Percentiles rank a stretch among this genome's conserved stretches.
Evolutionary conservation across 2,329 filamentous ascomycete genomes (phyloP).

Genomic region (Colletotrichum magnum): DNA sequence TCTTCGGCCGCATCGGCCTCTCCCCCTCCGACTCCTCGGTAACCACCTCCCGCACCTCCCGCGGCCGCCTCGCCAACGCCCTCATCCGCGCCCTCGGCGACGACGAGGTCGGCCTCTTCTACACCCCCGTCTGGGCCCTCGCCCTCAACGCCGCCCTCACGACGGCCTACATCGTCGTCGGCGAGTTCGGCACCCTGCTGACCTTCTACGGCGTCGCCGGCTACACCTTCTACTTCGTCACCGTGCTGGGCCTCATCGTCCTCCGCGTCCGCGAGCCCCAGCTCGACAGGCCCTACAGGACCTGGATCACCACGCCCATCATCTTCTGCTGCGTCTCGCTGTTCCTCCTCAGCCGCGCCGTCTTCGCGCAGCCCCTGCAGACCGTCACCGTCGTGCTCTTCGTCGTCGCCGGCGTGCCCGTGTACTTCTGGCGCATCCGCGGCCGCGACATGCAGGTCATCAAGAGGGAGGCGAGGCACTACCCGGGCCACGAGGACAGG

Average conservation of each 20-base stretch:
- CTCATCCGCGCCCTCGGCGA: constrained; percentile 79
- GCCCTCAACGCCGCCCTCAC: constrained; percentile 84
- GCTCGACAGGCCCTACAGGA: constrained; percentile 91
- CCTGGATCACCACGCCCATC: constrained; percentile 97
- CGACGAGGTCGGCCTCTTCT: constrained; percentile 84
- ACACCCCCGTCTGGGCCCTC: constrained; percentile 94
- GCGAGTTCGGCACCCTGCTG: constrained; percentile 91
- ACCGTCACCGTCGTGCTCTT: constrained; percentile 90
- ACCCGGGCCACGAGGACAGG: constrained; percentile 44
- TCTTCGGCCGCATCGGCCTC: constrained; percentile 88
- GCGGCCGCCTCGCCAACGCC: constrained; percentile 70
- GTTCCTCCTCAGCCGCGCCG: constrained; percentile 88
- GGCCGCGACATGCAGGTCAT: constrained; percentile 69
- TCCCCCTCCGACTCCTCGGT: constrained; percentile 58
- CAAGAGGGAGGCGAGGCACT: constrained; percentile 54
- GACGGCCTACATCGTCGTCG: constrained; percentile 82
- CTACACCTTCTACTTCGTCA: constrained; percentile 97
- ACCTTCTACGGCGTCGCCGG: constrained; percentile 98
- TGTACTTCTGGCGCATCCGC: constrained; percentile 90
- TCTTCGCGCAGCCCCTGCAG: constrained; percentile 92
- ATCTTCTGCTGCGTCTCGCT: constrained; percentile 98
- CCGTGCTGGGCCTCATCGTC: constrained; percentile 92
- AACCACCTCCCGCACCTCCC: constrained; percentile 62
- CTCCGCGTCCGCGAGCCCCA: constrained; percentile 88
- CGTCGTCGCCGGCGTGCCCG: constrained; percentile 84